These are phyloP conservation scores for Viridothelium virens DNA, from an alignment of 495 filamentous ascomycete species.

Conservation along the genomic window DNA sequence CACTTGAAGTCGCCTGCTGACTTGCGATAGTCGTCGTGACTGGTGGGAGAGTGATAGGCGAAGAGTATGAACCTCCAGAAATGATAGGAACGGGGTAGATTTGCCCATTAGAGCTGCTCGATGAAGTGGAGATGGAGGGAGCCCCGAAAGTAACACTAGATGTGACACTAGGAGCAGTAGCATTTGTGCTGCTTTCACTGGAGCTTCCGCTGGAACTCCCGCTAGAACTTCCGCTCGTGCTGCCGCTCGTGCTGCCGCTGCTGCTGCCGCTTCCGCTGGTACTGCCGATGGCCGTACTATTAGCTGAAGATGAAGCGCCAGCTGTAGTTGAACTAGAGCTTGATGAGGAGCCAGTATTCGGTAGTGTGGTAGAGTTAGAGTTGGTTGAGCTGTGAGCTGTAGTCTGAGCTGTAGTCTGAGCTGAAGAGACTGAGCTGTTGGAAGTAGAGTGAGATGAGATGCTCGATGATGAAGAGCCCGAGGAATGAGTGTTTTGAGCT, in stretches of 20 bases:
- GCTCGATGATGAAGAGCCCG: no score
- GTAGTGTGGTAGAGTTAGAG: not conserved
- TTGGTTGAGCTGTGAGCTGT: not conserved
- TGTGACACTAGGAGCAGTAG: not conserved
- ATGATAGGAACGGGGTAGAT: not conserved
- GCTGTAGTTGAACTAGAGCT: not conserved
- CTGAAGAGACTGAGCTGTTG: no score
- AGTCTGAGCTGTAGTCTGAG: not conserved
- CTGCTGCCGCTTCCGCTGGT: not conserved
- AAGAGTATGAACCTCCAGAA: not conserved
- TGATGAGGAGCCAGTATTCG: not conserved
- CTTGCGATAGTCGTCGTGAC: not conserved
- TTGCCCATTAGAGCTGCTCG: not conserved
- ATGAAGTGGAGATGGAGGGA: not conserved
- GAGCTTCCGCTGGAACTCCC: not conserved
- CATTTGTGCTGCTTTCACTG: not conserved
- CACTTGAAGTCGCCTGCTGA: not conserved
- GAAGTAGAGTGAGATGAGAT: no score
- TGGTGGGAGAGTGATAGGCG: conserved; percentile 1
- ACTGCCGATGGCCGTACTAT: not conserved
- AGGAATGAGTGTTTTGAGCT: not conserved
- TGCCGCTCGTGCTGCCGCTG: not conserved
- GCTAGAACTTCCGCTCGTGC: not conserved
- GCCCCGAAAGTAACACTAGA: not conserved
- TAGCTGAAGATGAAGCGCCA: not conserved